Conservation (phyloP, 2,329 filamentous ascomycete genomes). For the Herpotrichia juniperi region DNA sequence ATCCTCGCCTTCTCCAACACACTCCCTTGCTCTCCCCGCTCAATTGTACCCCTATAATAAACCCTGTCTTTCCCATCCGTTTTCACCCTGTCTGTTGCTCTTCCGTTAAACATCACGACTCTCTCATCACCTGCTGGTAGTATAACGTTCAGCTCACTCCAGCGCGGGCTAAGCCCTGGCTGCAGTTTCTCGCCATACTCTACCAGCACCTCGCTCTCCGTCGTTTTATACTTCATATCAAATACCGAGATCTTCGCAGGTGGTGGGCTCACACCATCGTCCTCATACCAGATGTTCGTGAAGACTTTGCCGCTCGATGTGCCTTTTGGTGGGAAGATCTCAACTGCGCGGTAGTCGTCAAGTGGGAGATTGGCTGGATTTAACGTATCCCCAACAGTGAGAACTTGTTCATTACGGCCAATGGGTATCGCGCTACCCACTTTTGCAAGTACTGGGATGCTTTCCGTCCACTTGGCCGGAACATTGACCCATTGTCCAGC, state of each 20-base stretch:
- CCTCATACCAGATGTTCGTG: conserved; percentile 60
- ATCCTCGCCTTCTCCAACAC: too few species aligned
- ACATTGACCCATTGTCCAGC: conserved; percentile 62
- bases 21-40: too few species aligned
- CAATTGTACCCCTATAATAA: too few species aligned
- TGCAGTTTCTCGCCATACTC: conserved; percentile 49
- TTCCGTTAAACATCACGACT: conserved; percentile 31
- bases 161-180: conserved; percentile 55
- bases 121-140: conserved; percentile 58
- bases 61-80: conserved; percentile 13
- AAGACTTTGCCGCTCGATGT: conserved; percentile 43
- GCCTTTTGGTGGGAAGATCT: conserved; percentile 61
- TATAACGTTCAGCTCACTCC: conserved; percentile 58
- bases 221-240: conserved; percentile 26
- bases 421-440: conserved; percentile 62
- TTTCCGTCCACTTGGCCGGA: conserved; percentile 57
- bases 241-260: conserved; percentile 37
- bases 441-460: conserved; percentile 62
- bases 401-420: conserved; percentile 58
- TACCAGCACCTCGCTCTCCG: conserved; percentile 50
- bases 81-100: conserved; percentile 2
- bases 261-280: conserved; percentile 60
- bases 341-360: conserved; percentile 63
- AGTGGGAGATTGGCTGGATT: conserved; percentile 54
- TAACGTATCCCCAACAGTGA: conserved; percentile 56